Conservation (phyloP, 1,284 basidiomycete genomes). For the Apiotrichum gamsii region DNA sequence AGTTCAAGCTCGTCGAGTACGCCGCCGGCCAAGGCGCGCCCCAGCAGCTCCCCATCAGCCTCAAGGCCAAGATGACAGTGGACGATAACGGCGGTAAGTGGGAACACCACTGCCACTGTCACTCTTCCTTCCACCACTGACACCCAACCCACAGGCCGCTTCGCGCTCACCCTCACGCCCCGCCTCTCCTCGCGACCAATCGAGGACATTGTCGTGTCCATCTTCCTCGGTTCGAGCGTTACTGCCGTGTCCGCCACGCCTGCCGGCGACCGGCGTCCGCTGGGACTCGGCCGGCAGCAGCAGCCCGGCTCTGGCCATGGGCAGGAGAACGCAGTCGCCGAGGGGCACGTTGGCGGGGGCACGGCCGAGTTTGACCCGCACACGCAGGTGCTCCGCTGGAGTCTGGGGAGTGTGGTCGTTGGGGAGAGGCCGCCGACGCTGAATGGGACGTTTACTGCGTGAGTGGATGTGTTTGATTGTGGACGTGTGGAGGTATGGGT, state of each 20-base stretch:
- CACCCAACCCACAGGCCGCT: conserved; percentile 53
- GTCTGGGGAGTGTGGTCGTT: conserved; percentile 61
- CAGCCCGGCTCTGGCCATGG: no score
- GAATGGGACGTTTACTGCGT: conserved; percentile 65
- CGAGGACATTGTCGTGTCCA: conserved; percentile 63
- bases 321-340: conserved; percentile 22
- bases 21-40: conserved; percentile 53
- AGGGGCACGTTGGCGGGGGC: conserved; percentile 53
- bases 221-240: conserved; percentile 67
- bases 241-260: conserved; percentile 50
- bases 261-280: conserved; percentile 36
- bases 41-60: conserved; percentile 56
- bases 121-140: not conserved
- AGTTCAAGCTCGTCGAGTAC: conserved; percentile 81
- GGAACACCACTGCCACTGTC: not conserved
- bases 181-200: conserved; percentile 60
- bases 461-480: no score
- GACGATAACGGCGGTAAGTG: conserved; percentile 59
- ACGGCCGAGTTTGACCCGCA: conserved; percentile 73
- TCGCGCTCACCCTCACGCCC: conserved; percentile 65
- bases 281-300: conserved; percentile 16
- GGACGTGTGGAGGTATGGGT: no score
- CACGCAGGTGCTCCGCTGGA: conserved; percentile 65
- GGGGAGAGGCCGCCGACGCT: conserved; percentile 63
- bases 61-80: conserved; percentile 59